Percentiles rank a stretch among this genome's conserved stretches.
Conservation (phyloP, 148 eudicot species). For the Cornus florida region DNA sequence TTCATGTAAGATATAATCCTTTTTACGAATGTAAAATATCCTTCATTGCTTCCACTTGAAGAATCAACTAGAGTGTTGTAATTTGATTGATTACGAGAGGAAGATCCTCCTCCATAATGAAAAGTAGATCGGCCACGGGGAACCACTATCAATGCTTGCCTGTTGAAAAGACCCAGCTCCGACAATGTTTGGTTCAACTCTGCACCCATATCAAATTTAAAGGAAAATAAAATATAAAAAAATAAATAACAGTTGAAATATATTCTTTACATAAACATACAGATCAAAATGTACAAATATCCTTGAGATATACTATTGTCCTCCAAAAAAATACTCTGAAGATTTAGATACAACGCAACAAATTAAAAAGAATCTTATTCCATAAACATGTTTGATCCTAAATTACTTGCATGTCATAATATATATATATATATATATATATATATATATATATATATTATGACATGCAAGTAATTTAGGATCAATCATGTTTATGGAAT, state of each 20-base stretch:
- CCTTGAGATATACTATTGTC: background rate
- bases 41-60: conserved; percentile 33
- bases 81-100: conserved; percentile 16
- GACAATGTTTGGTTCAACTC: conserved; percentile 44
- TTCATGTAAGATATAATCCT: conserved; percentile 45
- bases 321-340: background rate
- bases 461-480: no score
- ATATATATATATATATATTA: no score
- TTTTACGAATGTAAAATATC: conserved; percentile 42
- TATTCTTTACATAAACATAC: background rate
- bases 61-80: conserved; percentile 21
- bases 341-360: background rate
- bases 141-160: conserved; percentile 61
- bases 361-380: background rate
- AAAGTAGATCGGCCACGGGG: conserved; percentile 17
- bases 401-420: background rate
- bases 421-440: no score
- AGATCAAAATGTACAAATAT: background rate
- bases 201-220: conserved; percentile 15
- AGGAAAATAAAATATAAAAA: conserved; percentile 1
- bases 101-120: conserved; percentile 20
- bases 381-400: background rate
- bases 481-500: no score
- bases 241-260: conserved; percentile 2
- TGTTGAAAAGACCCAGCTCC: conserved; percentile 43